Evolutionary conservation across 257 asterid genomes (phyloP).

Genomic region (Galeopsis tetrahit): DNA sequence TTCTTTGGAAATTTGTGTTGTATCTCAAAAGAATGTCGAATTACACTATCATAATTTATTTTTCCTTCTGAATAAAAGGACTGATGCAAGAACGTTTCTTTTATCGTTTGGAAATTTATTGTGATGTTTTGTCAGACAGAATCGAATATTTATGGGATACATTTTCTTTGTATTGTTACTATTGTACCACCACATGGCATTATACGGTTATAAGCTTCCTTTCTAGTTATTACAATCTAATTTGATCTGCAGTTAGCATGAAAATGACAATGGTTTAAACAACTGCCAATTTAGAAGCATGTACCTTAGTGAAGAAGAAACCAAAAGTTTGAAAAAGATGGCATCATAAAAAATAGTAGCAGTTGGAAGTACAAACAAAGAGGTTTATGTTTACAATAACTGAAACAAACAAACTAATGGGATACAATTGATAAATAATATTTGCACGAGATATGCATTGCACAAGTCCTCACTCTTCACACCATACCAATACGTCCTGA

Average conservation of each 20-base stretch:
- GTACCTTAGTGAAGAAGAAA: too few relatives aligned
- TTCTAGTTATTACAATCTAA: background rate
- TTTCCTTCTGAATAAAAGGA: conserved; percentile 54
- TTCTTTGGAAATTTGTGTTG: conserved; percentile 73
- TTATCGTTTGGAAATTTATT: conserved; percentile 1
- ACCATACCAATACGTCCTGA: background rate
- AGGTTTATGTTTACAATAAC: background rate
- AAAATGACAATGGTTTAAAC: too few relatives aligned
- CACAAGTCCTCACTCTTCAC: background rate
- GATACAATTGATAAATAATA: conserved; percentile 13
- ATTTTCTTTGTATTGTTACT: too few relatives aligned
- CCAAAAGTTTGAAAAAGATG: background rate
- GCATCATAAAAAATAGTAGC: background rate
- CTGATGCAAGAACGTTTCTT: conserved; percentile 39
- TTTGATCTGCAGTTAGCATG: background rate
- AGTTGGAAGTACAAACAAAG: background rate
- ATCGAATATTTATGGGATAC: too few relatives aligned
- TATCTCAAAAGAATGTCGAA: conserved; percentile 44
- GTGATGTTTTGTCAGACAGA: background rate
- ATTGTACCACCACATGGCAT: too few relatives aligned
- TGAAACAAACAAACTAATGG: background rate
- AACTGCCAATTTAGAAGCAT: too few relatives aligned
- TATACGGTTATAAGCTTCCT: too few relatives aligned
- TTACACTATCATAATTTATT: conserved; percentile 41
- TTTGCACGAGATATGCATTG: conserved; percentile 56